Percentiles rank a stretch among this genome's conserved stretches.
Conservation (phyloP, 371 early-diverging fungal genomes). For the Saksenaea vasiformis region DNA sequence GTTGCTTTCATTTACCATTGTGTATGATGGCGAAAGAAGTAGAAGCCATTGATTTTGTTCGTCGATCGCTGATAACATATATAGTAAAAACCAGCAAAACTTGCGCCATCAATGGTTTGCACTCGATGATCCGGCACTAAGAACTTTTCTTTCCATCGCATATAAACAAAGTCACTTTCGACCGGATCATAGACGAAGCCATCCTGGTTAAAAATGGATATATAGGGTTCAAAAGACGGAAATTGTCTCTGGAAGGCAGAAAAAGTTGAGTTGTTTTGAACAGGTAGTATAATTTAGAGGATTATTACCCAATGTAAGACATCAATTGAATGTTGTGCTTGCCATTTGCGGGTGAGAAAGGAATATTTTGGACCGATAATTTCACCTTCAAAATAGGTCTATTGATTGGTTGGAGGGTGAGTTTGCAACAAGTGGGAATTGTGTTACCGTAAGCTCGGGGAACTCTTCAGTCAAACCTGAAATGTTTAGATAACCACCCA, state of each 20-base stretch:
- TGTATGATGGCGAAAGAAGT: slow-evolving; percentile 72
- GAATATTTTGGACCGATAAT: slow-evolving; percentile 75
- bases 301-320: slow-evolving; percentile 78
- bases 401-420: neutral
- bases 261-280: too few species aligned
- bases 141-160: slow-evolving; percentile 98
- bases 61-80: slow-evolving; percentile 82
- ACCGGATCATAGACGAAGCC: slow-evolving; percentile 68
- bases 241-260: slow-evolving; percentile 40
- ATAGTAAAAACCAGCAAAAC: slow-evolving; percentile 96
- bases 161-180: slow-evolving; percentile 79
- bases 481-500: slow-evolving; percentile 84
- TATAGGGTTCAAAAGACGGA: slow-evolving; percentile 60
- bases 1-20: slow-evolving; percentile 56
- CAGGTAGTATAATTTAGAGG: neutral
- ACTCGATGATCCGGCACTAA: slow-evolving; percentile 93
- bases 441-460: slow-evolving; percentile 61
- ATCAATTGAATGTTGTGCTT: slow-evolving; percentile 74
- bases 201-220: slow-evolving; percentile 66
- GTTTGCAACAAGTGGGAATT: neutral
- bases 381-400: slow-evolving; percentile 79
- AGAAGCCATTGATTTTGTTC: slow-evolving; percentile 82
- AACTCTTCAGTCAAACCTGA: slow-evolving; percentile 79
- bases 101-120: slow-evolving; percentile 83
- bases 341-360: slow-evolving; percentile 87